Base-by-base conservation (phyloP, 2,329 filamentous ascomycete genomes). In the Curvularia sp. region DNA sequence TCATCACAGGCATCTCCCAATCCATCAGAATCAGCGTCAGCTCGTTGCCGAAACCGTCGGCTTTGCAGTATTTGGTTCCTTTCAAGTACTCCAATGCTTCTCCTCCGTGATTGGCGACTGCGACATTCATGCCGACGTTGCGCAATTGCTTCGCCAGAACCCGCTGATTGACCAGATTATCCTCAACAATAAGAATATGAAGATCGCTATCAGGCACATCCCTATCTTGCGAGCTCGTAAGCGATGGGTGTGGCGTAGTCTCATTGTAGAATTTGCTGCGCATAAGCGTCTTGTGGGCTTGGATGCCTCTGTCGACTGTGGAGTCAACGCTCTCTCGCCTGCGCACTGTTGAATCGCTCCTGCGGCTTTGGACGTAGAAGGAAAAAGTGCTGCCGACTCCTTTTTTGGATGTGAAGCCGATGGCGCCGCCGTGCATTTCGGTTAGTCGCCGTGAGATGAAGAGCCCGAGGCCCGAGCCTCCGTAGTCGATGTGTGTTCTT, bases 1-100 rank as follows among this genome's bases (percentile, higher is more conserved):
- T 70, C 76, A 78, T 78, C 32, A 75, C 68, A 2, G 76, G 76
- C 76, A 78, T 78, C 36, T 78, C 76, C 15, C 73, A 65, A 47
- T 78, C 76, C 67, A 77, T 73, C 5, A 77, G 69, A 21, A 77
- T 65, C 13, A 77, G 57, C 1, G 69, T 68, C 8, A 77, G 64
- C 1, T 69, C 70, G 1, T 59, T 45, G 9, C 63, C 65, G n/a
- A n/a, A n/a, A n/a, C n/a, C n/a, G 28, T 54, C 21, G 2, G 60
- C 49, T 2, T 10, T 25, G 38, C 60, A 60, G 25, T 68, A 68
- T 3, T 19, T 36, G 6, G 70, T 71, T 19, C 60, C 69, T 5
- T 53, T 49, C 4, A 76, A 60, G 10, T 70, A 59, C 3, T 66
- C 48, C 13, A 78, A 66, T 5, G 72, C 71, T 27, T 71, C 63